These are phyloP conservation scores for Cordyceps pruinosa DNA, from an alignment of 2,329 filamentous ascomycete genomes.

Conservation along the genomic window DNA sequence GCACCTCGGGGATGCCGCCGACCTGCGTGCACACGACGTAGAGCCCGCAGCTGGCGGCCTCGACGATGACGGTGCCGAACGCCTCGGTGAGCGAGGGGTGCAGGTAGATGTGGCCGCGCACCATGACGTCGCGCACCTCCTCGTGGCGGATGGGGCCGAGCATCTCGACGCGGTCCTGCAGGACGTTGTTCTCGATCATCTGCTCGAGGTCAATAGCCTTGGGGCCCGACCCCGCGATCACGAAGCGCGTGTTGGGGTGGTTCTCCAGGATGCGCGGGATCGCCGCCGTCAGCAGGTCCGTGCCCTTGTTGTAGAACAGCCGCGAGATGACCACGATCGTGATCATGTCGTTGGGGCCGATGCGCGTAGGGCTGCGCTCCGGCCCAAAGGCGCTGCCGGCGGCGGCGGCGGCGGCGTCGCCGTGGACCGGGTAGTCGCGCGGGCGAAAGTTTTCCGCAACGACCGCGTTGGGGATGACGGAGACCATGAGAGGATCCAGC, in stretches of 20 bases:
- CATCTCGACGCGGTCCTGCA: conserved; percentile 90
- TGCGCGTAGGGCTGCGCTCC: conserved; percentile 53
- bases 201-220: conserved; percentile 98
- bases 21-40: conserved; percentile 97
- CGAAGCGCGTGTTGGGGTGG: conserved; percentile 90
- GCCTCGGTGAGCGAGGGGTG: conserved; percentile 94
- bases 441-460: conserved; percentile 95
- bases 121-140: conserved; percentile 95
- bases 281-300: conserved; percentile 89
- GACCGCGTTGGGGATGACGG: conserved; percentile 94
- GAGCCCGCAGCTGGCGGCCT: conserved; percentile 89
- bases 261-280: conserved; percentile 86
- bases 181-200: conserved; percentile 90
- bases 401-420: conserved; percentile 16
- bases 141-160: conserved; percentile 90
- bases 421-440: conserved; percentile 32
- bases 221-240: conserved; percentile 91
- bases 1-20: conserved; percentile 91
- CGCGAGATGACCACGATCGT: conserved; percentile 96
- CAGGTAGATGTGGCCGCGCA: conserved; percentile 91
- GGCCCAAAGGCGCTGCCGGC: conserved; percentile 29
- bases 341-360: conserved; percentile 79
- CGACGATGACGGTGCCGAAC: conserved; percentile 95
- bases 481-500: conserved; percentile 92
- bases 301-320: conserved; percentile 98